These are phyloP conservation scores for Scytalidium lignicola DNA, from an alignment of 2,329 filamentous ascomycete genomes.

Conservation along the genomic window DNA sequence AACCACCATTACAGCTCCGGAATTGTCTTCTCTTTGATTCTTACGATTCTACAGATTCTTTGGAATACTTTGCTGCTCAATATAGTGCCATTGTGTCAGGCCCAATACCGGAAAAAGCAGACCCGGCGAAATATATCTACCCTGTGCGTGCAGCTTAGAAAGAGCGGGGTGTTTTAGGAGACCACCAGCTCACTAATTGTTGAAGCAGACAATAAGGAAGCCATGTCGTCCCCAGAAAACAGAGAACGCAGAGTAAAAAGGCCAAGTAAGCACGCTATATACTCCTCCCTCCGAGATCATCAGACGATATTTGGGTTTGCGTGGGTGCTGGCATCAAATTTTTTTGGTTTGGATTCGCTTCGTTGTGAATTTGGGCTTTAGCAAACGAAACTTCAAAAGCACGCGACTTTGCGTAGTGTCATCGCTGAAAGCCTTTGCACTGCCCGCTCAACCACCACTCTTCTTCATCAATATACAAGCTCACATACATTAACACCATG, in stretches of 20 bases:
- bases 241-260: conserved; percentile 21
- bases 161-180: neutral
- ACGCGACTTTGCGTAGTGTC: neutral
- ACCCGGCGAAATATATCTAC: no score
- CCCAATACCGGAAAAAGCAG: no score
- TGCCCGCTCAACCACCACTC: conserved; percentile 12
- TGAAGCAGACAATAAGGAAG: conserved; percentile 1
- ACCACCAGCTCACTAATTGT: neutral
- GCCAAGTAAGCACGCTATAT: conserved; percentile 23
- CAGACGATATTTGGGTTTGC: neutral
- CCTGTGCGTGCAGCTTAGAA: no score
- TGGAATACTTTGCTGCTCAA: no score
- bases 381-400: conserved; percentile 1
- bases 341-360: conserved; percentile 1
- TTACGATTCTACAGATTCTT: no score
- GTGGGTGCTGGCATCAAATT: neutral
- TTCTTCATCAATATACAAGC: conserved; percentile 17
- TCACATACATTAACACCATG: conserved; percentile 15
- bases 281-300: neutral
- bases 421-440: conserved; percentile 10
- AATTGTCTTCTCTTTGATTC: no score
- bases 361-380: neutral
- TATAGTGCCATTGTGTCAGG: no score
- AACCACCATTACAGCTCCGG: no score
- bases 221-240: conserved; percentile 5